Conservation (phyloP, 2,329 filamentous ascomycete genomes). For the Coniella lustricola region DNA sequence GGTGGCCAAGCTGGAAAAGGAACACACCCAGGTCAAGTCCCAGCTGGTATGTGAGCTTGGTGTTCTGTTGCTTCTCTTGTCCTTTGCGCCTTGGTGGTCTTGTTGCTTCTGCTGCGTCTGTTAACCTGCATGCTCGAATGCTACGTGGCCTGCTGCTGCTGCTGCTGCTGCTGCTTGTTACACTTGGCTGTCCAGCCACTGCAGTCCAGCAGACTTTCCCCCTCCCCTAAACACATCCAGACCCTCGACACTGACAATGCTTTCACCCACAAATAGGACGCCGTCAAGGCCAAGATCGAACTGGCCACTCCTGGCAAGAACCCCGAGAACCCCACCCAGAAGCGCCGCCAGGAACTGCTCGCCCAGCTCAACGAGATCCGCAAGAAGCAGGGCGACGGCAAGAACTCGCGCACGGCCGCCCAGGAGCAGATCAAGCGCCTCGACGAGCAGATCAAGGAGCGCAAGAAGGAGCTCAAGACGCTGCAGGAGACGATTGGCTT, state of each 20-base stretch:
- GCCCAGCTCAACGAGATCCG: slow-evolving; percentile 77
- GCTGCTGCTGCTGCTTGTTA: not conserved
- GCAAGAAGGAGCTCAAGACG: slow-evolving; percentile 79
- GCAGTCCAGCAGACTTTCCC: not conserved
- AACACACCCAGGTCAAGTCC: slow-evolving; percentile 70
- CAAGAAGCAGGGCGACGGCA: slow-evolving; percentile 79
- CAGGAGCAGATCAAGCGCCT: slow-evolving; percentile 89
- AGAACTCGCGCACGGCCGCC: slow-evolving; percentile 69
- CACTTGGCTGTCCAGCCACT: not conserved
- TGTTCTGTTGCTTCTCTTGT: not conserved
- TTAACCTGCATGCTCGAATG: not conserved
- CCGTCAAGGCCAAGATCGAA: slow-evolving; percentile 83
- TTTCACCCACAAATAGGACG: slow-evolving; percentile 55
- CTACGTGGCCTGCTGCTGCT: not conserved
- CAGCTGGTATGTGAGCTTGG: slow-evolving; percentile 27
- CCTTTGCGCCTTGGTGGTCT: no score
- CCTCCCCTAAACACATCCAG: not conserved
- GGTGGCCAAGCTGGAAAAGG: slow-evolving; percentile 78
- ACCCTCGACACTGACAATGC: not conserved
- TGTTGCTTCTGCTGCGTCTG: not conserved
- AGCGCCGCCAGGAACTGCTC: slow-evolving; percentile 81
- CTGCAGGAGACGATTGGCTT: slow-evolving; percentile 73
- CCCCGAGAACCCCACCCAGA: slow-evolving; percentile 70
- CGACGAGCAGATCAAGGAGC: slow-evolving; percentile 80
- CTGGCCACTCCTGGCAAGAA: slow-evolving; percentile 65